phyloP scores from a whole-genome alignment of 1,284 basidiomycete genomes.

The Sporisorium reilianum region DNA sequence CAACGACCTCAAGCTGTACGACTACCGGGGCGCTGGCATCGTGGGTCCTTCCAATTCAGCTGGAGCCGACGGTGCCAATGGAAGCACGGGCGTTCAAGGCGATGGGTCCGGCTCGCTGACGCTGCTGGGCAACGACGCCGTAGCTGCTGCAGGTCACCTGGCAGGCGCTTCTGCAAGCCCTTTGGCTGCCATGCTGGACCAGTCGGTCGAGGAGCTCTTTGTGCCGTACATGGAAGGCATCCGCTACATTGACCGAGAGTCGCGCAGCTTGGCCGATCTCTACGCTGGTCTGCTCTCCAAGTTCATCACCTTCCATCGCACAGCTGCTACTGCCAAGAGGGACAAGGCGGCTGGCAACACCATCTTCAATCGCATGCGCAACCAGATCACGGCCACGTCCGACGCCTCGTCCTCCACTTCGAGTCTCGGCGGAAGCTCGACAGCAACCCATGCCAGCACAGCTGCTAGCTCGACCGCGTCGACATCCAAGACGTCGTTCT shows the following conservation, averaged over 20 bases:
- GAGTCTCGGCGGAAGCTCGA: conserved; percentile 22
- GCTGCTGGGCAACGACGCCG: conserved; percentile 39
- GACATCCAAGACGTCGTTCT: conserved; percentile 53
- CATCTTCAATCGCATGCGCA: conserved; percentile 90
- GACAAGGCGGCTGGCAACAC: conserved; percentile 72
- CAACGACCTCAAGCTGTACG: conserved; percentile 92
- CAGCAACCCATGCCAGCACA: conserved; percentile 22
- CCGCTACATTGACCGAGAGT: conserved; percentile 92
- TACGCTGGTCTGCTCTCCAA: conserved; percentile 81
- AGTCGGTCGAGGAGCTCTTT: conserved; percentile 94
- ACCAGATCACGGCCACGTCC: conserved; percentile 84
- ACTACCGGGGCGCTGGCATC: conserved; percentile 74
- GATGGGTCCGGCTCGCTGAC: conserved; percentile 21
- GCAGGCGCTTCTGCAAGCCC: conserved; percentile 51
- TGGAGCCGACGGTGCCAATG: conserved; percentile 8
- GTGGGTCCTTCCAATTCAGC: conserved; percentile 28
- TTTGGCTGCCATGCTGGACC: conserved; percentile 82
- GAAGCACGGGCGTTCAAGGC: conserved; percentile 8
- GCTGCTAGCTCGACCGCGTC: conserved; percentile 31
- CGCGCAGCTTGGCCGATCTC: conserved; percentile 84
- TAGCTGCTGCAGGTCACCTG: conserved; percentile 45
- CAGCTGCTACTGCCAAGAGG: conserved; percentile 23
- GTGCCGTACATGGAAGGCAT: conserved; percentile 89
- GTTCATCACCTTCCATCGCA: conserved; percentile 87
- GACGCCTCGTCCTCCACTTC: conserved; percentile 64